phyloP scores from a whole-genome alignment of 2,329 filamentous ascomycete genomes.

The Fusarium agapanthi region DNA sequence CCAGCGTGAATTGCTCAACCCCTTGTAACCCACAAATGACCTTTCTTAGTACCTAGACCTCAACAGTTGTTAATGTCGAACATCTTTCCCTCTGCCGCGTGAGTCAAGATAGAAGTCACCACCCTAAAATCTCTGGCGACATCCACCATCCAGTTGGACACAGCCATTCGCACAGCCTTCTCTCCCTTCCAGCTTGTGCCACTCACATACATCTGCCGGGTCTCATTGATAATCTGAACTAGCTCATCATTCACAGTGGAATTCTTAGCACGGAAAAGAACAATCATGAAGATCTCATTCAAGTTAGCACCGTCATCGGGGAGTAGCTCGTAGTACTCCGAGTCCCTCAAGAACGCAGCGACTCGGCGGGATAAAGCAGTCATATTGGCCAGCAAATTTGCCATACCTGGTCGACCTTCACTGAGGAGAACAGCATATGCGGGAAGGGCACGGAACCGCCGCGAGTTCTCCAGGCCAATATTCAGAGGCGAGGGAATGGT shows the following conservation, averaged over 20 bases:
- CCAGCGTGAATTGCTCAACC: neutral
- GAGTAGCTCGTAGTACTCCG: slow-evolving; percentile 72
- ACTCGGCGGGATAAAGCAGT: slow-evolving; percentile 75
- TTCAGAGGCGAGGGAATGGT: slow-evolving; percentile 83
- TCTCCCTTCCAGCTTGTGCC: slow-evolving; percentile 80
- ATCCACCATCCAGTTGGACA: slow-evolving; percentile 85
- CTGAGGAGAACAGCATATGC: slow-evolving; percentile 82
- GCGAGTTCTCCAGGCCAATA: slow-evolving; percentile 89
- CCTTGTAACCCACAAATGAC: neutral
- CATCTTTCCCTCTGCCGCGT: slow-evolving; percentile 51
- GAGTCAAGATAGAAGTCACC: slow-evolving; percentile 69
- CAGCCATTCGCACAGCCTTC: slow-evolving; percentile 82
- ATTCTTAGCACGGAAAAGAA: slow-evolving; percentile 80
- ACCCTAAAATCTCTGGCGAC: slow-evolving; percentile 71
- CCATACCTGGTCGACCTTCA: slow-evolving; percentile 76
- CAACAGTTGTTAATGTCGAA: slow-evolving; percentile 39
- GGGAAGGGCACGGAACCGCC: slow-evolving; percentile 89
- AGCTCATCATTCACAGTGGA: slow-evolving; percentile 68
- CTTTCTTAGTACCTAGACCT: neutral
- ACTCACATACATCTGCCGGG: slow-evolving; percentile 81
- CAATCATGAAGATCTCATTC: slow-evolving; percentile 67
- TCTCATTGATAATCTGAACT: slow-evolving; percentile 77
- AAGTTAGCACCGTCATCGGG: slow-evolving; percentile 58
- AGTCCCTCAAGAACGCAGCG: slow-evolving; percentile 68
- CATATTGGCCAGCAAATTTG: slow-evolving; percentile 75